Evolutionary conservation across 352 stramenopile genomes (phyloP), one percentile per base, ranked within the genome.

Genomic region (Pythium aphanidermatum): DNA sequence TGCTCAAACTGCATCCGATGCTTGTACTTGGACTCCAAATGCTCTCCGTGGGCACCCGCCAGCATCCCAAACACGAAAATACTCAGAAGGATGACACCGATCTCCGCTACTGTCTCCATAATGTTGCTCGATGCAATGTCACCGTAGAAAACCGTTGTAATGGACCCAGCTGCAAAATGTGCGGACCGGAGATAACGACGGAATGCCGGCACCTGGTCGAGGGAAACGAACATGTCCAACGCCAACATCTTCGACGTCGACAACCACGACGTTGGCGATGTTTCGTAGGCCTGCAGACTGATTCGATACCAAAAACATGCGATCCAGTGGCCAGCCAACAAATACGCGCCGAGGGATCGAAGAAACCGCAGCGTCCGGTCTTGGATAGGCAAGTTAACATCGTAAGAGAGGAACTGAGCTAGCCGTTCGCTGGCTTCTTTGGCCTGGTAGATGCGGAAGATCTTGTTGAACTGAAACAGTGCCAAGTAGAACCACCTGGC

Each of bases 1-100:
- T 85, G 70, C 55, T 85, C 75, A 36, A 87, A 85, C 35, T 78
- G 44, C 70, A 85, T 83, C 20, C 69, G 65, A 32, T 74, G 63
- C 55, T 81, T 76, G 60, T 84, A 85, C 35, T 70, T 72, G 19
- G 70, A 46, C 47, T 83, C 70, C 32, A 87, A 69, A 38, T 70
- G 64, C 55, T 87, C 68, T 32, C 65, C 58, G 25, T 84, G 70
- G 0, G 70, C 75, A 3, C 72, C 75, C 2, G 82, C 70, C 6
- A 87, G 59, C 40, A 73, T 75, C n/a, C 75, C 75, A 32, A 81
- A 85, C 30, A 84, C 70, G 42, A 87, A 67, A 45, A 87, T 87
- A 43, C 68, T 75, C 9, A 69, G 37, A n/a, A 87, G 50, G 33
- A 85, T 85, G 30, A 87, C 57, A 4, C 43, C 44, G 8, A 87